phyloP scores from a whole-genome alignment of 2,329 filamentous ascomycete species.

The Plectosphaerella sp. region DNA sequence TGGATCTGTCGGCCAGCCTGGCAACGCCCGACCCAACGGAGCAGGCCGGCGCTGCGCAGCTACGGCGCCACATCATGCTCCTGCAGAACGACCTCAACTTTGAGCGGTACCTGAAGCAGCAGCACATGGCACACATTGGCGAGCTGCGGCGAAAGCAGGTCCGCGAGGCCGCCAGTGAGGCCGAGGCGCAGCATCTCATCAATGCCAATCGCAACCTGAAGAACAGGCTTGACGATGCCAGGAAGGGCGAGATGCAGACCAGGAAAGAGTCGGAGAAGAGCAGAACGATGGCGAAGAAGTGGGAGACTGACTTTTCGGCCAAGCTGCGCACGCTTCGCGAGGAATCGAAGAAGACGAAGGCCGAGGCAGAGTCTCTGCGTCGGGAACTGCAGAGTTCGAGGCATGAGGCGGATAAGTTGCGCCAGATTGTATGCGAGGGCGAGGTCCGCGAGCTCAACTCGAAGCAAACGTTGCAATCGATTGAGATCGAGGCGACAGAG shows the following conservation, averaged over 20 bases:
- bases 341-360: slow-evolving; percentile 62
- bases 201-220: slow-evolving; percentile 72
- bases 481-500: slow-evolving; percentile 57
- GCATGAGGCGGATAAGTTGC: slow-evolving; percentile 60
- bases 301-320: slow-evolving; percentile 65
- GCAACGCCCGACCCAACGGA: slow-evolving; percentile 20
- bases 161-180: slow-evolving; percentile 72
- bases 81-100: slow-evolving; percentile 79
- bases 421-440: slow-evolving; percentile 59
- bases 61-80: slow-evolving; percentile 71
- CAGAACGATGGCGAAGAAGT: slow-evolving; percentile 70
- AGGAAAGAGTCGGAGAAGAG: slow-evolving; percentile 70
- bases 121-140: slow-evolving; percentile 77
- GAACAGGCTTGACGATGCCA: slow-evolving; percentile 68
- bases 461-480: slow-evolving; percentile 59
- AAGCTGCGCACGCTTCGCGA: slow-evolving; percentile 65
- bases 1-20: slow-evolving; percentile 16
- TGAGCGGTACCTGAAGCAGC: slow-evolving; percentile 77
- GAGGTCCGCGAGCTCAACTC: slow-evolving; percentile 64
- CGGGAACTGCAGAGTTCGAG: slow-evolving; percentile 54
- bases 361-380: slow-evolving; percentile 51
- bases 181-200: slow-evolving; percentile 76
- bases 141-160: slow-evolving; percentile 72
- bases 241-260: slow-evolving; percentile 63
- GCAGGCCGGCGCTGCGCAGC: slow-evolving; percentile 41